These are phyloP conservation scores for Eucommia ulmoides DNA, from an alignment of 257 asterid genomes.

Conservation along the genomic window DNA sequence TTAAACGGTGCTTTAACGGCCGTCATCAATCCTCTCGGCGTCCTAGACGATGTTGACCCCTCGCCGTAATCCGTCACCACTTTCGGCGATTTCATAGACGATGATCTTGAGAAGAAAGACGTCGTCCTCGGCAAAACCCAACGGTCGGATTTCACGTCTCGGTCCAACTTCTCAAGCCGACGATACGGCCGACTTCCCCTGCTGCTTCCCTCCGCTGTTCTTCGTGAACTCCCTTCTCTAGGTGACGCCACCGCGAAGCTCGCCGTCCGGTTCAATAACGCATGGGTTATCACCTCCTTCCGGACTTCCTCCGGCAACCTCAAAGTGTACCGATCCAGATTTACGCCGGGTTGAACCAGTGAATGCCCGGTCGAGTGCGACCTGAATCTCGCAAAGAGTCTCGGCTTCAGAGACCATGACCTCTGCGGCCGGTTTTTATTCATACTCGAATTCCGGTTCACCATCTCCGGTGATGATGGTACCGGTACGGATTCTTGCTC, in stretches of 20 bases:
- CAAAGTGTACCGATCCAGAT: conserved; percentile 62
- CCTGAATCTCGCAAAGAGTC: conserved; percentile 36
- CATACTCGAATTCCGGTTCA: conserved; percentile 25
- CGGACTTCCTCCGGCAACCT: conserved; percentile 46
- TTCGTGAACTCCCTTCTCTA: conserved; percentile 31
- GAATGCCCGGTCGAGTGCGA: conserved; percentile 96
- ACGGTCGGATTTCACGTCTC: conserved; percentile 42
- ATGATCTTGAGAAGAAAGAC: conserved; percentile 33
- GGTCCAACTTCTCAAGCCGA: conserved; percentile 32
- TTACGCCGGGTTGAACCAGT: conserved; percentile 54
- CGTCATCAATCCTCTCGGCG: not conserved
- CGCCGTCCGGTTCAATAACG: conserved; percentile 37
- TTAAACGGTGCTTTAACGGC: not conserved
- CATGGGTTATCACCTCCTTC: conserved; percentile 66
- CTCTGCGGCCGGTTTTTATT: conserved; percentile 24
- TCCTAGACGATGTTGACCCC: conserved; percentile 7
- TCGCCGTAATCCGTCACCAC: conserved; percentile 34
- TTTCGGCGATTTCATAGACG: conserved; percentile 44
- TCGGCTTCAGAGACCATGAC: conserved; percentile 29
- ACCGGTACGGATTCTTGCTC: not conserved
- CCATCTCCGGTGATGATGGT: not conserved
- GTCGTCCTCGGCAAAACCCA: conserved; percentile 28
- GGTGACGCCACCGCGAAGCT: conserved; percentile 26
- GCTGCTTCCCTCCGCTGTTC: conserved; percentile 47
- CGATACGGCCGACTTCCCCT: conserved; percentile 23